Conservation (phyloP, 441 rosid species). For the Kokia cookei region DNA sequence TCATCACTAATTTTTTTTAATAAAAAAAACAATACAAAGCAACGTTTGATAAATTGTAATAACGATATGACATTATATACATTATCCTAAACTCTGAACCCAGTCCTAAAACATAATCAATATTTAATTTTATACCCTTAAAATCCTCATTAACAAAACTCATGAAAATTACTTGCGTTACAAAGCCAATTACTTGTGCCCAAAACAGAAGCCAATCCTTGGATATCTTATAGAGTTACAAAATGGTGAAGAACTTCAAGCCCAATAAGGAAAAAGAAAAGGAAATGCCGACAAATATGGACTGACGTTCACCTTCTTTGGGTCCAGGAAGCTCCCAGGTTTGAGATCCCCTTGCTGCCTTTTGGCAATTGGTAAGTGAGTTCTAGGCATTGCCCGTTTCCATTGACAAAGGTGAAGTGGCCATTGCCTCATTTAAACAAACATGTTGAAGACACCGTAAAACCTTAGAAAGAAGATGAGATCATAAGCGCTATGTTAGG, state of each 20-base stretch:
- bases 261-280: background rate
- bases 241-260: background rate
- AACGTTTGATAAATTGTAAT: no score
- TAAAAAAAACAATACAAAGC: no score
- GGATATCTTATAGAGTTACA: background rate
- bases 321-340: background rate
- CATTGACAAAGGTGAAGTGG: background rate
- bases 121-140: no score
- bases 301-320: background rate
- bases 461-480: conserved; percentile 22
- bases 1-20: background rate
- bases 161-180: background rate
- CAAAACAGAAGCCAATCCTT: background rate
- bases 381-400: background rate
- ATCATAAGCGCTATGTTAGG: conserved; percentile 17
- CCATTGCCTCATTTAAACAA: conserved; percentile 21
- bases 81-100: no score
- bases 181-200: background rate
- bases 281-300: background rate
- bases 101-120: no score
- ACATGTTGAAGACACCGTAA: conserved; percentile 8
- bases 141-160: background rate
- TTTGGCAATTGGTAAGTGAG: background rate
- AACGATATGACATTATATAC: no score
- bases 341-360: background rate